A percentile compares a stretch with the other conserved stretches of the same genome.
These are phyloP conservation scores for Naegleria gruberi DNA, from an alignment of 208 protist genomes.

Conservation along the genomic window DNA sequence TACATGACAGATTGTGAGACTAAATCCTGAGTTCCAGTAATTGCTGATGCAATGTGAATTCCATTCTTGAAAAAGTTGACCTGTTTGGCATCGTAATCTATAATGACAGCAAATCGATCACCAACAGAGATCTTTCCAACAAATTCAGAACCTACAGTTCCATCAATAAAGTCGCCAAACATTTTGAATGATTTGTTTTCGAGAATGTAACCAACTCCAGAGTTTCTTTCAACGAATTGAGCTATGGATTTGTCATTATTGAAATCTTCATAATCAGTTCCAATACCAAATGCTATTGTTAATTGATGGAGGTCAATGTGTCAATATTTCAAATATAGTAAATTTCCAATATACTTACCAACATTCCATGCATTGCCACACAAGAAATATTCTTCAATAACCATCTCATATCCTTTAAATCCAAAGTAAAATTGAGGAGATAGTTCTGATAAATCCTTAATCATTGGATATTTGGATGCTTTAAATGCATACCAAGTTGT, in stretches of 20 bases:
- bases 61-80: neutral
- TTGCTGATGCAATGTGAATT: neutral
- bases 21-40: neutral
- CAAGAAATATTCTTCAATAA: neutral
- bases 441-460: neutral
- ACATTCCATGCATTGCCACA: neutral
- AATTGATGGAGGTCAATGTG: too few relatives aligned
- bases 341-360: neutral
- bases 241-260: neutral
- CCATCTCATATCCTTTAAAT: neutral
- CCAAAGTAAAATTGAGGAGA: neutral
- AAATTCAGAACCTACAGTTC: neutral
- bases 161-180: neutral
- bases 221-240: neutral
- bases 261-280: neutral
- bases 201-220: neutral
- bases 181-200: neutral
- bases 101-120: neutral
- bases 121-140: neutral
- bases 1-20: neutral
- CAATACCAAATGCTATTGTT: too few relatives aligned
- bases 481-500: neutral
- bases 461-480: neutral
- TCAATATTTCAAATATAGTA: too few relatives aligned
- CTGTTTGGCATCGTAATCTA: neutral